Percentiles rank a stretch among this genome's conserved stretches.
phyloP scores from a whole-genome alignment of 495 filamentous ascomycete species.

The Penicillium samsonianum region DNA sequence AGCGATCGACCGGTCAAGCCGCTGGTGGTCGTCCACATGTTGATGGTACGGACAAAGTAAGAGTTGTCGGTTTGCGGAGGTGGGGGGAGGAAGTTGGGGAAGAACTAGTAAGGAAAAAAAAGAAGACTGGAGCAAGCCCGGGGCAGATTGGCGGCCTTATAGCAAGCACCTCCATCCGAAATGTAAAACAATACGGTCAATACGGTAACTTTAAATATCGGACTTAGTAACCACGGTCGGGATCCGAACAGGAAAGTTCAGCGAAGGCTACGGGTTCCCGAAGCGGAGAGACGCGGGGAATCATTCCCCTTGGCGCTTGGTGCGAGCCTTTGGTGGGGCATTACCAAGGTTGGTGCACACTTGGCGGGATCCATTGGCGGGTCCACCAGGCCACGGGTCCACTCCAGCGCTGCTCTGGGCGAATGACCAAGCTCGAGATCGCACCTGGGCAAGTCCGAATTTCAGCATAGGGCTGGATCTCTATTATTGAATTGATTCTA shows the following conservation, averaged over 20 bases:
- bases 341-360: no score
- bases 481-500: no score
- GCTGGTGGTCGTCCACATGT: slow-evolving; percentile 29
- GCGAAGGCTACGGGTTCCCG: slow-evolving; percentile 14
- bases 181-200: slow-evolving; percentile 4
- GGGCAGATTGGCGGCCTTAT: slow-evolving; percentile 14
- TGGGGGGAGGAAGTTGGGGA: slow-evolving; percentile 7
- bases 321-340: slow-evolving; percentile 1
- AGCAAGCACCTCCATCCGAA: slow-evolving; percentile 16
- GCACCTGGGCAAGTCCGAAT: no score
- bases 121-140: no score
- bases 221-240: no score
- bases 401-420: no score
- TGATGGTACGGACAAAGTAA: slow-evolving; percentile 21
- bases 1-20: slow-evolving; percentile 24
- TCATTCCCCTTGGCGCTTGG: slow-evolving; percentile 17
- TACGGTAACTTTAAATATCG: slow-evolving; percentile 6
- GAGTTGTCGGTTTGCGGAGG: slow-evolving; percentile 10
- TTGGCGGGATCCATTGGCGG: no score
- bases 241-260: slow-evolving; percentile 17
- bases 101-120: background rate
- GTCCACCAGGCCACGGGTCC: no score
- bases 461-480: no score
- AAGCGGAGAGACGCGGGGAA: slow-evolving; percentile 7
- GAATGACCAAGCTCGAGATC: no score